Conservation (phyloP, 305 asterid genomes). For the Nicotiana rustica region DNA sequence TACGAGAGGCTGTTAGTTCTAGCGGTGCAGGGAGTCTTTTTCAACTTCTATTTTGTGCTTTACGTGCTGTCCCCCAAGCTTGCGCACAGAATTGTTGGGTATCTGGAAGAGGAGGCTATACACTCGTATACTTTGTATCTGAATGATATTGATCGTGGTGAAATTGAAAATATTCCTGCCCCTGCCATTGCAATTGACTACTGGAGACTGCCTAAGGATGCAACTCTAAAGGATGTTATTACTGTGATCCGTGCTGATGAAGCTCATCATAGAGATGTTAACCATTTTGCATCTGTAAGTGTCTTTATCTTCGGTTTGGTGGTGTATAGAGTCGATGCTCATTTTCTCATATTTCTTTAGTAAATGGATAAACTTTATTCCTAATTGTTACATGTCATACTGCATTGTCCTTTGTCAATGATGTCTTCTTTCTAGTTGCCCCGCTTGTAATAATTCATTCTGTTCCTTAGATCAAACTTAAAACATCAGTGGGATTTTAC, state of each 20-base stretch:
- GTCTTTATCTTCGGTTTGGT: slow-evolving; percentile 32
- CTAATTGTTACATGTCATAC: neutral
- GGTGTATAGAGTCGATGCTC: neutral
- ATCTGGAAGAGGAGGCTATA: slow-evolving; percentile 94
- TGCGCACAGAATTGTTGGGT: slow-evolving; percentile 95
- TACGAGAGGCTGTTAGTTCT: slow-evolving; percentile 87
- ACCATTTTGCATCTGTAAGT: slow-evolving; percentile 97
- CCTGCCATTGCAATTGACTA: slow-evolving; percentile 97
- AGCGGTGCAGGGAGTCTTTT: slow-evolving; percentile 88
- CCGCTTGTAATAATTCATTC: neutral
- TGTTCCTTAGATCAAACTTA: neutral
- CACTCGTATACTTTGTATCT: slow-evolving; percentile 88
- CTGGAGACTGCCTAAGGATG: slow-evolving; percentile 89
- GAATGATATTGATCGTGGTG: slow-evolving; percentile 79
- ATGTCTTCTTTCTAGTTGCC: neutral
- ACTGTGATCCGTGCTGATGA: slow-evolving; percentile 91
- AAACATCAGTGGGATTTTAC: neutral
- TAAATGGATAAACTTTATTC: neutral
- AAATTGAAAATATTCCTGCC: slow-evolving; percentile 76
- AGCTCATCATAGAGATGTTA: slow-evolving; percentile 98
- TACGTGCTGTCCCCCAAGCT: slow-evolving; percentile 81
- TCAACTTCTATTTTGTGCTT: slow-evolving; percentile 80
- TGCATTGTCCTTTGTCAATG: neutral
- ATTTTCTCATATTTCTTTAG: neutral
- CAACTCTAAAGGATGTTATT: slow-evolving; percentile 82